Base-by-base conservation (phyloP, 306 rosid species). In the Corylus heterophylla region DNA sequence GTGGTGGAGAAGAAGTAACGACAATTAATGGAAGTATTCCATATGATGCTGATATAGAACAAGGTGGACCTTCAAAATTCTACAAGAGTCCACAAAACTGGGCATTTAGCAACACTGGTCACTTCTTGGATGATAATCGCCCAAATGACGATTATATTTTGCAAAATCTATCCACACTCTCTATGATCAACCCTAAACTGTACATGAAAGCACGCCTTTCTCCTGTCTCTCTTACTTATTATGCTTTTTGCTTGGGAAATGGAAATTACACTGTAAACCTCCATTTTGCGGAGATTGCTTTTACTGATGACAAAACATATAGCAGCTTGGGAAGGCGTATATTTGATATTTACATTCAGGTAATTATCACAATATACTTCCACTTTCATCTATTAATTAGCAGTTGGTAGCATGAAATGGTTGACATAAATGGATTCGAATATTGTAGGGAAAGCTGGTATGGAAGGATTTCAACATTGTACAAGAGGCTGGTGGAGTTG, bases 291-390 rank as follows among this genome's bases (percentile, higher is more conserved):
- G 90, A 87, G 81, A 74, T 77, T 54, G 51, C 5, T 64, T 87
- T 87, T 63, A 13, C 52, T 31, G 10, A 56, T 56, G 83, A 54
- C 54, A 45, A 7, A 31, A 54, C 86, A 5, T 84, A 12, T 59
- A 31, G 45, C 13, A 87, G 90, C 86, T 62, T 84, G 54, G 90
- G 90, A 78, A 87, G 90, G 76, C 90, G 90, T 12, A 11, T 87
- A 62, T 87, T 87, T 69, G 81, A 87, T 73, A 76, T 85, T 50
- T 87, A 80, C 58, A 39, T 87, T 54, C 90, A 87, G 90, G 86
- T 79, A 67, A 7, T 12, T 59, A 14, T 55, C 49, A 27, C 16
- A 61, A 22, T 61, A 61, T 61, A 12, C 7, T 25, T 27, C 22
- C 37, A 61, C 13, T 9, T 29, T 31, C 22, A 22, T 22, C 22